phyloP scores from a whole-genome alignment of 768 basidiomycete genomes.

The Boletus reticulatus region DNA sequence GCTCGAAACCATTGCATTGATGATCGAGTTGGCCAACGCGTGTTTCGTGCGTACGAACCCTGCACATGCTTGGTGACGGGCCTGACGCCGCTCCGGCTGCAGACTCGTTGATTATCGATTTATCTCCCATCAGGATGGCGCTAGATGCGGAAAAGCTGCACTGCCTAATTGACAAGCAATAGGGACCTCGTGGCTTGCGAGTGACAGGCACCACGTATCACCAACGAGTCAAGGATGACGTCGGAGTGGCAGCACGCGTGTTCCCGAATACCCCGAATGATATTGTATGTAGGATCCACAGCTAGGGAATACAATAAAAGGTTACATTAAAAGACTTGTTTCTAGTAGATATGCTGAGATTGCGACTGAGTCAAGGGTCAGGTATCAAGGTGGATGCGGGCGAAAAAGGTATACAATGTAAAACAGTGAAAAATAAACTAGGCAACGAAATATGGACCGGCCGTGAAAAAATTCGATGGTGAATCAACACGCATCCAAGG shows the following conservation, averaged over 20 bases:
- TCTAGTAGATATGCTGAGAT: slow-evolving; percentile 28
- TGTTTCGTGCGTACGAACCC: background rate
- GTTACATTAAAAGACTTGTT: slow-evolving; percentile 23
- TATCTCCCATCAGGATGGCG: background rate
- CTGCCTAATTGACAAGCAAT: background rate
- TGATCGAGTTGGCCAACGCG: background rate
- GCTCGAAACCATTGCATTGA: slow-evolving; percentile 4
- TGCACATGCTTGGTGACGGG: no score
- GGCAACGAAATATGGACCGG: slow-evolving; percentile 16
- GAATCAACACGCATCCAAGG: slow-evolving; percentile 9
- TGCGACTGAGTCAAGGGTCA: slow-evolving; percentile 15
- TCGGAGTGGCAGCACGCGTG: background rate
- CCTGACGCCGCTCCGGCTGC: background rate
- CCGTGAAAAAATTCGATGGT: slow-evolving; percentile 12
- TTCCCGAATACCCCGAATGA: slow-evolving; percentile 15
- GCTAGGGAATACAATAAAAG: slow-evolving; percentile 25
- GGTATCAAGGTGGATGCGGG: slow-evolving; percentile 24
- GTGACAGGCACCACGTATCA: background rate
- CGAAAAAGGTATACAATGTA: slow-evolving; percentile 6
- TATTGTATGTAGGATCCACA: slow-evolving; percentile 22
- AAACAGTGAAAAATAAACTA: background rate
- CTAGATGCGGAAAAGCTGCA: background rate
- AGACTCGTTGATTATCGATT: background rate
- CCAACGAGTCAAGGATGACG: background rate
- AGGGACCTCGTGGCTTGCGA: background rate